phyloP scores from a whole-genome alignment of 2,329 filamentous ascomycete species.

The Parastagonospora nodorum region DNA sequence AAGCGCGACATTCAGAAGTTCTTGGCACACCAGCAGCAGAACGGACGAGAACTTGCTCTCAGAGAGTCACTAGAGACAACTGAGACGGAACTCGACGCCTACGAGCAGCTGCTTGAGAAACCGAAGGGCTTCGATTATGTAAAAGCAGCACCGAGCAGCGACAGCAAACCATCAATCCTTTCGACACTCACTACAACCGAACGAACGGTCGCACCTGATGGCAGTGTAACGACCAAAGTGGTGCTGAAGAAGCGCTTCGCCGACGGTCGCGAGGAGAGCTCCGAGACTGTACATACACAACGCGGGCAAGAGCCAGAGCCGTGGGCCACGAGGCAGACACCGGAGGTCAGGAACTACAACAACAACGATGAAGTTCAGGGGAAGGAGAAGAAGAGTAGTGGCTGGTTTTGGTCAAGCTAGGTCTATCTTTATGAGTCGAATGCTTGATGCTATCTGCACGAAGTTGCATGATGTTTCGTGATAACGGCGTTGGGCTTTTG shows the following conservation, averaged over 20 bases:
- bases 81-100: slow-evolving; percentile 58
- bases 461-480: no score
- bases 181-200: slow-evolving; percentile 64
- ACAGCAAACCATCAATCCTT: slow-evolving; percentile 48
- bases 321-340: neutral
- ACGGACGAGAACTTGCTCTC: neutral
- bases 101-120: slow-evolving; percentile 50
- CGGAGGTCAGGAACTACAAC: neutral
- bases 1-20: neutral
- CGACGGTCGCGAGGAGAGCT: slow-evolving; percentile 64
- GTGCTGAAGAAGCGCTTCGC: slow-evolving; percentile 63
- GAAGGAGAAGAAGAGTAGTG: slow-evolving; percentile 23
- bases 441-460: neutral
- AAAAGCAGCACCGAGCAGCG: slow-evolving; percentile 14
- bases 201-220: slow-evolving; percentile 60
- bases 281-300: slow-evolving; percentile 58
- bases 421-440: neutral
- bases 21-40: neutral
- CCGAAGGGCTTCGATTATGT: neutral
- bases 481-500: no score
- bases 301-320: slow-evolving; percentile 25
- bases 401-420: slow-evolving; percentile 42
- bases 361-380: slow-evolving; percentile 2
- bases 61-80: neutral
- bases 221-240: slow-evolving; percentile 62